A percentile compares a stretch with the other conserved stretches of the same genome.
Evolutionary conservation across 2,329 filamentous ascomycete species (phyloP).

Genomic region (Periconia macrospinosa): DNA sequence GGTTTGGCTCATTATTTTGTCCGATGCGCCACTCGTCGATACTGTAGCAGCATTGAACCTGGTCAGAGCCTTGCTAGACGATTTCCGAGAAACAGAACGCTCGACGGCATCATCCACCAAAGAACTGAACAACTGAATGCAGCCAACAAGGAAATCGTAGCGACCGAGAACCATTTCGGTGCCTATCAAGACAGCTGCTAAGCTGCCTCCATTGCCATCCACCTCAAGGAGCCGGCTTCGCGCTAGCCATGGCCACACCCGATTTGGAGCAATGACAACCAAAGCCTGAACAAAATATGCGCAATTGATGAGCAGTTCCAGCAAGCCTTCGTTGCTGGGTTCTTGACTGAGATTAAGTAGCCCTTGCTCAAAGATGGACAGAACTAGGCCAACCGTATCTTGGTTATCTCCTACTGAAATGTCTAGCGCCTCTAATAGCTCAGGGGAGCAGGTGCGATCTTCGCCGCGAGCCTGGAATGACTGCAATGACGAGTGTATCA

Average conservation of each 20-base stretch:
- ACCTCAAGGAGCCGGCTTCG: conserved; percentile 78
- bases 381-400: conserved; percentile 80
- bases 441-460: conserved; percentile 25
- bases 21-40: conserved; percentile 72
- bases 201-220: conserved; percentile 73
- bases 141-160: conserved; percentile 76
- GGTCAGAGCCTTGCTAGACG: conserved; percentile 55
- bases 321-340: conserved; percentile 64
- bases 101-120: conserved; percentile 75
- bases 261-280: conserved; percentile 71
- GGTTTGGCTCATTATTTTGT: conserved; percentile 73
- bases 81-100: conserved; percentile 68
- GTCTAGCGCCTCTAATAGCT: conserved; percentile 31
- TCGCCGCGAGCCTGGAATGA: conserved; percentile 17
- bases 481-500: conserved; percentile 56
- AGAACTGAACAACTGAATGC: conserved; percentile 72
- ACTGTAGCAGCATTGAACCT: conserved; percentile 50
- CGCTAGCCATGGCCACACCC: conserved; percentile 87
- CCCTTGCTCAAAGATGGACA: conserved; percentile 79
- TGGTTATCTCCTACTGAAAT: conserved; percentile 54
- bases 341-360: conserved; percentile 52
- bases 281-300: conserved; percentile 78
- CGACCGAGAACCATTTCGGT: conserved; percentile 76
- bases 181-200: conserved; percentile 78
- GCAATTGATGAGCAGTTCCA: conserved; percentile 72